phyloP scores from a whole-genome alignment of 352 stramenopile species.

The Phytophthora fragariaefolia region DNA sequence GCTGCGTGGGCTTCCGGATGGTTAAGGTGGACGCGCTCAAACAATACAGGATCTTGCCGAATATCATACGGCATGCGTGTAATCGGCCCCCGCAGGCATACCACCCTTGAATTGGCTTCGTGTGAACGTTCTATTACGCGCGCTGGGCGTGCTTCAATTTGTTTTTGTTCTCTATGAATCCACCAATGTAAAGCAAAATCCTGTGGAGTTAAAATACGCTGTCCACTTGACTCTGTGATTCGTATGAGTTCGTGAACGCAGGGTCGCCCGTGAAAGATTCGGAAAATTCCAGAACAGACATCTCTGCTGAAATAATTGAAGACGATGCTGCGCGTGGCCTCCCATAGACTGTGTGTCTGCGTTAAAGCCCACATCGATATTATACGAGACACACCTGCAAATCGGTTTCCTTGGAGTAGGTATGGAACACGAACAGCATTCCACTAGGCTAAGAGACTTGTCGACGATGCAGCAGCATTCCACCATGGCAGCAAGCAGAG shows the following conservation, averaged over 20 bases:
- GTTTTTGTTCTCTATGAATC: neutral
- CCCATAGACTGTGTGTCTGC: neutral
- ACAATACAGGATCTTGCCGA: neutral
- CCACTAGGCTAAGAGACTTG: neutral
- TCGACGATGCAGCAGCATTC: neutral
- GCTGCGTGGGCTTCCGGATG: too few relatives aligned
- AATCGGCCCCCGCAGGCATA: too few relatives aligned
- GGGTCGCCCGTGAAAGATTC: slow-evolving; percentile 1
- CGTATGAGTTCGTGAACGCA: slow-evolving; percentile 13
- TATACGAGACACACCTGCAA: neutral
- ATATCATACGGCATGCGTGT: neutral
- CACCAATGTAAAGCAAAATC: slow-evolving; percentile 5
- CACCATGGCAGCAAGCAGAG: neutral
- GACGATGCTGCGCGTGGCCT: neutral
- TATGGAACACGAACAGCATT: neutral
- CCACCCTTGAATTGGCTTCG: too few relatives aligned
- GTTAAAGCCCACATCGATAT: slow-evolving; percentile 3
- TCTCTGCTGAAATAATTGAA: neutral
- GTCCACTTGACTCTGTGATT: slow-evolving; percentile 8
- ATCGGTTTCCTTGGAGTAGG: slow-evolving; percentile 2
- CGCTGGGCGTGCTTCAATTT: too few relatives aligned
- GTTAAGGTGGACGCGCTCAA: neutral
- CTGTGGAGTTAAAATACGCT: neutral
- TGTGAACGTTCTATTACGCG: too few relatives aligned
- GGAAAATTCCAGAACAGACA: slow-evolving; percentile 2